phyloP scores from a whole-genome alignment of 495 filamentous ascomycete genomes.

The Podospora tetraspora region DNA sequence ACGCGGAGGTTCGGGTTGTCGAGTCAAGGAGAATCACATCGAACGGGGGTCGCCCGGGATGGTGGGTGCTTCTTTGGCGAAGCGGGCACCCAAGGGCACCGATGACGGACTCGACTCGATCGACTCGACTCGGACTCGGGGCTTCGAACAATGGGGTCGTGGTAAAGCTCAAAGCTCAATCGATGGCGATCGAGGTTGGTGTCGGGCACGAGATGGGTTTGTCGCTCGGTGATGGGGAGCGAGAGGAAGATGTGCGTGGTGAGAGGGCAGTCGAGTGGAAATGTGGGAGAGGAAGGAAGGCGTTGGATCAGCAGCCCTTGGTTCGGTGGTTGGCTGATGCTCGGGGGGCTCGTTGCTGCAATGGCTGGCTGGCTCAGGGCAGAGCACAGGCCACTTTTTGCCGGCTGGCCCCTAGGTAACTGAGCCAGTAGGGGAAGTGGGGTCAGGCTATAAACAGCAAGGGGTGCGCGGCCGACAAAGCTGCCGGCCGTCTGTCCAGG shows the following conservation, averaged over 20 bases:
- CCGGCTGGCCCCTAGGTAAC: too few species aligned
- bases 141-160: not conserved
- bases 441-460: conserved; percentile 1
- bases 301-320: conserved; percentile 16
- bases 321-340: conserved; percentile 21
- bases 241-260: conserved; percentile 16
- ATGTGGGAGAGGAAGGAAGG: conserved; percentile 25
- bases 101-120: not conserved
- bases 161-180: not conserved
- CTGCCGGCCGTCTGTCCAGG: not conserved
- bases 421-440: not conserved
- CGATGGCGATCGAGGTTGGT: not conserved
- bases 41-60: conserved; percentile 15
- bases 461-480: not conserved
- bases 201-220: not conserved
- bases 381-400: not conserved
- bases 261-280: conserved; percentile 6
- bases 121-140: not conserved
- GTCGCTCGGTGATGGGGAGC: not conserved
- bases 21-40: conserved; percentile 26
- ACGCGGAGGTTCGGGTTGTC: conserved; percentile 27
- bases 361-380: not conserved
- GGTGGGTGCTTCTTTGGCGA: not conserved
- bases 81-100: not conserved
- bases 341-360: not conserved